phyloP scores from a whole-genome alignment of 2,329 filamentous ascomycete species.

The Neopestalotiopsis rosae region DNA sequence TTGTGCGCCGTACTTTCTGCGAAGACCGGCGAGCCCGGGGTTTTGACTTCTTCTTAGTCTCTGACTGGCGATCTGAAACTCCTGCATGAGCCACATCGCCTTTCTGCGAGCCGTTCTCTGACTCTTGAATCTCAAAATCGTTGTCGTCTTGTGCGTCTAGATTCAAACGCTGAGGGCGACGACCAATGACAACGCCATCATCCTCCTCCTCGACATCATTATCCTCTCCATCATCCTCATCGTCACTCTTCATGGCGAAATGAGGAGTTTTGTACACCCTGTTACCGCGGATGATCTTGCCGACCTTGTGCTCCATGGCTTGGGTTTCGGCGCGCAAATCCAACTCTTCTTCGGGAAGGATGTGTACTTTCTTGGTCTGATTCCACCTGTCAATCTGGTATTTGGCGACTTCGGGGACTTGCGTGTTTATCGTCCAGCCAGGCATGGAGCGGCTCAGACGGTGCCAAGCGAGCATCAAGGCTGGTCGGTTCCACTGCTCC shows the following conservation, averaged over 20 bases:
- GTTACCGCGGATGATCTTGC: constrained; percentile 25
- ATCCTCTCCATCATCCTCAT: constrained; percentile 27
- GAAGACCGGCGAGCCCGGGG: neutral
- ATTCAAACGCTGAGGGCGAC: neutral
- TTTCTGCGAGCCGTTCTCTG: constrained; percentile 22
- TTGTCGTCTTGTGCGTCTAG: neutral
- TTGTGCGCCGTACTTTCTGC: neutral
- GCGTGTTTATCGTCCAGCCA: constrained; percentile 26
- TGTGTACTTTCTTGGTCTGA: constrained; percentile 28
- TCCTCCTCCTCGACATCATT: constrained; percentile 27
- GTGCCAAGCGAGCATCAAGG: constrained; percentile 36
- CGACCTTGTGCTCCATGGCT: constrained; percentile 31
- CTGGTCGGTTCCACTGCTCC: constrained; percentile 28
- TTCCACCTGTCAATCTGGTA: constrained; percentile 28
- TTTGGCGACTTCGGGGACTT: constrained; percentile 29
- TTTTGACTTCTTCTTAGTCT: neutral
- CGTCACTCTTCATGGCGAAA: constrained; percentile 27
- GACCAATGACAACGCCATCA: neutral
- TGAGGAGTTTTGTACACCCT: constrained; percentile 24
- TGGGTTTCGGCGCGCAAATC: constrained; percentile 30
- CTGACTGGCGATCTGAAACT: neutral
- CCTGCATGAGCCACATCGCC: neutral
- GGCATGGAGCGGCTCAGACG: constrained; percentile 30
- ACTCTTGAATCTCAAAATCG: constrained; percentile 25
- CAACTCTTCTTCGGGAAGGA: constrained; percentile 26